A percentile compares a stretch with the other conserved stretches of the same genome.
Evolutionary conservation across 2,329 filamentous ascomycete species (phyloP).

Genomic region (Penicillium sp.): DNA sequence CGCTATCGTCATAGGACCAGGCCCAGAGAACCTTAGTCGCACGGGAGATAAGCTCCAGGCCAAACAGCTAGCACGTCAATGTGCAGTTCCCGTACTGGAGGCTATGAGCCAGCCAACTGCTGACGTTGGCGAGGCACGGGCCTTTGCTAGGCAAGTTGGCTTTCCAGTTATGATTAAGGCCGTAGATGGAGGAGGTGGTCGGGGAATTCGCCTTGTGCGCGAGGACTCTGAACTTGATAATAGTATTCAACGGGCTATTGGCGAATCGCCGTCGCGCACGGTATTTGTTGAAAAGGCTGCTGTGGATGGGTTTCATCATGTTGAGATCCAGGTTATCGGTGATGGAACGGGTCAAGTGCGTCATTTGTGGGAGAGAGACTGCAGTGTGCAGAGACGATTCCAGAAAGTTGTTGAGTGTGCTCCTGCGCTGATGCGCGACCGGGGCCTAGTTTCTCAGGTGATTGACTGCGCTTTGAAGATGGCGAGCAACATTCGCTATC

Average conservation of each 20-base stretch:
- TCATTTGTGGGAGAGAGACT: constrained; percentile 63
- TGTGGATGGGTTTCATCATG: constrained; percentile 60
- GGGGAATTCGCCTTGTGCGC: constrained; percentile 59
- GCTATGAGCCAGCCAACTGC: constrained; percentile 50
- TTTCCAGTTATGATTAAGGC: constrained; percentile 64
- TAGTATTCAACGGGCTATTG: constrained; percentile 52
- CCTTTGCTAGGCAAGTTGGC: constrained; percentile 60
- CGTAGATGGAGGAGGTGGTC: constrained; percentile 63
- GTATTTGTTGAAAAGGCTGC: constrained; percentile 65
- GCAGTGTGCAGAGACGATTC: constrained; percentile 60
- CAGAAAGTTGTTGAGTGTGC: constrained; percentile 64
- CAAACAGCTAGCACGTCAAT: constrained; percentile 52
- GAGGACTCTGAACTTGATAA: constrained; percentile 47
- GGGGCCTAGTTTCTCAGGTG: constrained; percentile 49
- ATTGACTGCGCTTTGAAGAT: constrained; percentile 54
- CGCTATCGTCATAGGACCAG: constrained; percentile 56
- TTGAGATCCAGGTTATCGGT: constrained; percentile 63
- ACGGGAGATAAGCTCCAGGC: constrained; percentile 60
- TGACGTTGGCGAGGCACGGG: constrained; percentile 42
- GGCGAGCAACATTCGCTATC: constrained; percentile 51
- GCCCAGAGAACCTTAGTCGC: constrained; percentile 56
- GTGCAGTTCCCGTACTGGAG: constrained; percentile 54
- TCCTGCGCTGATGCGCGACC: constrained; percentile 52
- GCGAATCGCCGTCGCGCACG: constrained; percentile 59
- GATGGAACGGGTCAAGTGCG: constrained; percentile 54